Conservation (phyloP, 495 filamentous ascomycete genomes). For the Patellaria atrata region DNA sequence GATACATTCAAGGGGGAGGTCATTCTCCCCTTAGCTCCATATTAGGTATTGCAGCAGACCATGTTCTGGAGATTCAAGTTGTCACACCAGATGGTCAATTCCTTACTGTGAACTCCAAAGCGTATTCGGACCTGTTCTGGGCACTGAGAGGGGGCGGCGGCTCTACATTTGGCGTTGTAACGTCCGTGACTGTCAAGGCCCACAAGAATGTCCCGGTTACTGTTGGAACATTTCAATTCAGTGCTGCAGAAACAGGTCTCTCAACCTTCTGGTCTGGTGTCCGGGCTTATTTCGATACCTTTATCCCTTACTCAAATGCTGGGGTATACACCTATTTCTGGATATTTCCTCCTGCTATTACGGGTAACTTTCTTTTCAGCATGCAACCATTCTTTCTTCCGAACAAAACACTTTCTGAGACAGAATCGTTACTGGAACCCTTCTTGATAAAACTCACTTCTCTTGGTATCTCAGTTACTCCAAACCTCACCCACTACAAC, state of each 20-base stretch:
- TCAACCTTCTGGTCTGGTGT: slow-evolving; percentile 16
- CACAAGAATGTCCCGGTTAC: slow-evolving; percentile 11
- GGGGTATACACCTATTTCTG: slow-evolving; percentile 14
- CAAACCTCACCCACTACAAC: slow-evolving; percentile 13
- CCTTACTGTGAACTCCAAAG: slow-evolving; percentile 12
- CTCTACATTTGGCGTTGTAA: slow-evolving; percentile 12
- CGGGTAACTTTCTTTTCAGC: slow-evolving; percentile 13
- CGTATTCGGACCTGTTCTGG: slow-evolving; percentile 14
- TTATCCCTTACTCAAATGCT: slow-evolving; percentile 12
- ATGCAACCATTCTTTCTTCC: slow-evolving; percentile 16
- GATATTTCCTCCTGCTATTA: slow-evolving; percentile 6
- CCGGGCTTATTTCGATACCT: slow-evolving; percentile 13
- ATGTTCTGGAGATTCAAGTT: slow-evolving; percentile 12
- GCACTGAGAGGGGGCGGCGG: slow-evolving; percentile 15
- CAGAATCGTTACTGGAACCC: slow-evolving; percentile 8
- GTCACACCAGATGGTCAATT: slow-evolving; percentile 12
- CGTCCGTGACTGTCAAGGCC: slow-evolving; percentile 12
- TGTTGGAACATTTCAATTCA: slow-evolving; percentile 12
- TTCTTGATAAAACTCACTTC: slow-evolving; percentile 10
- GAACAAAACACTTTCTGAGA: slow-evolving; percentile 9
- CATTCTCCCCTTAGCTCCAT: slow-evolving; percentile 14
- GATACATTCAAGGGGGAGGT: slow-evolving; percentile 15
- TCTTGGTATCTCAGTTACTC: slow-evolving; percentile 9
- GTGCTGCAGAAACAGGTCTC: slow-evolving; percentile 8
- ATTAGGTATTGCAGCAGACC: slow-evolving; percentile 15